A percentile compares a stretch with the other conserved stretches of the same genome.
These are phyloP conservation scores for Aechmea fasciata DNA, from an alignment of 176 grass and related monocot species.

Conservation along the genomic window DNA sequence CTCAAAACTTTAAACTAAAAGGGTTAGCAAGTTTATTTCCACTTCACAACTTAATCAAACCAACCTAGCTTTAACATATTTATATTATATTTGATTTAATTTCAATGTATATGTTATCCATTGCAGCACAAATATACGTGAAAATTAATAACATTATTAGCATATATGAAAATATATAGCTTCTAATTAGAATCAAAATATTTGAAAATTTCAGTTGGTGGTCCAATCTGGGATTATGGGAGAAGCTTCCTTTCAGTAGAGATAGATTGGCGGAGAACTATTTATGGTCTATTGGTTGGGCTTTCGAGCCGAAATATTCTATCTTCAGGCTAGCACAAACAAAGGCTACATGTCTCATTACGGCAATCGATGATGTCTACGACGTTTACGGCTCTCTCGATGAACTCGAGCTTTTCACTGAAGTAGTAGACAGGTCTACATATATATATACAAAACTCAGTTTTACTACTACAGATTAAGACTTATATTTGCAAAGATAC, in stretches of 20 bases:
- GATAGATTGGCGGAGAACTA: constrained; percentile 24
- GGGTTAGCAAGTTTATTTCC: no score
- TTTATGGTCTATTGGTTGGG: background rate
- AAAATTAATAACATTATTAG: no score
- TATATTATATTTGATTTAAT: background rate
- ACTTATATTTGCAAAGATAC: no score
- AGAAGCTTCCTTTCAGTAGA: constrained; percentile 16
- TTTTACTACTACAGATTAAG: background rate
- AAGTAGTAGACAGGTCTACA: constrained; percentile 10
- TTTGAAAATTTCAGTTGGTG: constrained; percentile 14
- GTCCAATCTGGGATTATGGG: background rate
- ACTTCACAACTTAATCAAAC: background rate
- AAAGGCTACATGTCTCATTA: constrained; percentile 9
- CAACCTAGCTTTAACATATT: background rate
- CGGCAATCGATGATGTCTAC: constrained; percentile 26
- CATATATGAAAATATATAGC: background rate
- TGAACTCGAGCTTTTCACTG: constrained; percentile 19
- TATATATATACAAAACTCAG: background rate
- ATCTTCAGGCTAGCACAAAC: background rate
- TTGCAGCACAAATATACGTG: no score
- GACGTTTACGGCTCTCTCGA: constrained; percentile 27
- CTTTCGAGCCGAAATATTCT: constrained; percentile 10
- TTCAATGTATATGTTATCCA: no score
- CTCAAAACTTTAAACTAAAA: no score
- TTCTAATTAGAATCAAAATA: background rate